Percentiles rank a stretch among this genome's conserved stretches.
Evolutionary conservation across 306 rosid species (phyloP).

Genomic region (Hippophae gyantsensis): DNA sequence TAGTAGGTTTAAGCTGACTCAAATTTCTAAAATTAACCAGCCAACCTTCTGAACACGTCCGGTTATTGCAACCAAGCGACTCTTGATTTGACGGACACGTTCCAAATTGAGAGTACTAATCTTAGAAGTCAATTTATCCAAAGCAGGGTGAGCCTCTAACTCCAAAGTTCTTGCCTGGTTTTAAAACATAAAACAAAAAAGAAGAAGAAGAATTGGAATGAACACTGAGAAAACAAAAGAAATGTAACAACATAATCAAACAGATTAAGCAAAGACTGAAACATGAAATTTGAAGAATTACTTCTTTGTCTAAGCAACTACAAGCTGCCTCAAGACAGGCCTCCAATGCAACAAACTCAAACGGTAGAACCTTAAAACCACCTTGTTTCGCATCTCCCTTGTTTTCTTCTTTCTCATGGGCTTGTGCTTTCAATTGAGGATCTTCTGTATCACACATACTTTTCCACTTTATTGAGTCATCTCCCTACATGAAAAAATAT

Average conservation of each 20-base stretch:
- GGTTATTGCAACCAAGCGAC: slow-evolving; percentile 91
- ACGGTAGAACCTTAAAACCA: slow-evolving; percentile 68
- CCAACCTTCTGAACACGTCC: slow-evolving; percentile 89
- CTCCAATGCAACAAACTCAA: slow-evolving; percentile 80
- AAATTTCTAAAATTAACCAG: slow-evolving; percentile 3
- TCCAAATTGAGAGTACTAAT: slow-evolving; percentile 95
- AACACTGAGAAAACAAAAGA: background rate
- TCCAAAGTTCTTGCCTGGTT: slow-evolving; percentile 72
- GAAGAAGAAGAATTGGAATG: slow-evolving; percentile 4
- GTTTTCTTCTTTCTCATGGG: slow-evolving; percentile 37
- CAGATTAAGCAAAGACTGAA: background rate
- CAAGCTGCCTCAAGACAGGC: slow-evolving; percentile 96
- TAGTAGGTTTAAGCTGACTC: background rate
- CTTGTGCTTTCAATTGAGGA: slow-evolving; percentile 27
- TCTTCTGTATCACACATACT: slow-evolving; percentile 44
- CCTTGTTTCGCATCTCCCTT: slow-evolving; percentile 42
- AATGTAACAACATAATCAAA: background rate
- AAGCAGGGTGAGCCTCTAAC: slow-evolving; percentile 94
- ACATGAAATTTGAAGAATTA: slow-evolving; percentile 7
- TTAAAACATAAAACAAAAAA: slow-evolving; percentile 7
- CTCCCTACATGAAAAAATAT: slow-evolving; percentile 28
- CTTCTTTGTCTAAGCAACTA: slow-evolving; percentile 70
- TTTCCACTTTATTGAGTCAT: slow-evolving; percentile 37
- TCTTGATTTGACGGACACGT: slow-evolving; percentile 92
- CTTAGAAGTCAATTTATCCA: slow-evolving; percentile 89